phyloP scores from a whole-genome alignment of 2,329 filamentous ascomycete species.

The Neurospora sp. region DNA sequence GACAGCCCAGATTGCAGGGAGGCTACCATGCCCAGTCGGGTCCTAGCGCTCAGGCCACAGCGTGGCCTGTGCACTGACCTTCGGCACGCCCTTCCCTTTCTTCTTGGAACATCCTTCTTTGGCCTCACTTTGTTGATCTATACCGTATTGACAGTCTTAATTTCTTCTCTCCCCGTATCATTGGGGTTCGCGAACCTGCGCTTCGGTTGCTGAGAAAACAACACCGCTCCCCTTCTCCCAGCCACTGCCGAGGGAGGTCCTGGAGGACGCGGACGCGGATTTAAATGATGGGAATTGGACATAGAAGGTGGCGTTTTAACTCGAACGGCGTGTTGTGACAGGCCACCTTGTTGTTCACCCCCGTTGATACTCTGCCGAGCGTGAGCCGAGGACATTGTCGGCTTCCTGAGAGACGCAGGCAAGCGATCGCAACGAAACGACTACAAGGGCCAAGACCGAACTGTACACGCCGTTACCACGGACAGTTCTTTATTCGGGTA shows the following conservation, averaged over 20 bases:
- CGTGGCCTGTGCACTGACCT: too few species aligned
- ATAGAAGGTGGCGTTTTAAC: too few species aligned
- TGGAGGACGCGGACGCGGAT: background rate
- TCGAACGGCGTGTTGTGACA: too few species aligned
- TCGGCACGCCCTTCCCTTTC: too few species aligned
- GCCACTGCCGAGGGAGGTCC: background rate
- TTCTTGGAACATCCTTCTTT: too few species aligned
- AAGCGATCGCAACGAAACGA: background rate
- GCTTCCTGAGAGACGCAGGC: background rate
- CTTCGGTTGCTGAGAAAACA: background rate
- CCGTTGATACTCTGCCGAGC: background rate
- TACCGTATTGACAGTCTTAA: too few species aligned
- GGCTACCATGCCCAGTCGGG: too few species aligned
- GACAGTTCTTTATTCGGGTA: background rate
- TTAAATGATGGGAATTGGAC: background rate
- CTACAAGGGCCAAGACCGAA: background rate
- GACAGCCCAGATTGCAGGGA: too few species aligned
- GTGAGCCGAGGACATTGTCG: background rate
- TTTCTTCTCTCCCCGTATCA: too few species aligned
- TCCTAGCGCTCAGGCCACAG: too few species aligned
- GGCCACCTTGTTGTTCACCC: background rate
- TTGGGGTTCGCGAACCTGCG: background rate
- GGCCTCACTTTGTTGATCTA: too few species aligned
- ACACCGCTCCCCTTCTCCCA: background rate
- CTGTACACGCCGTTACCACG: background rate